phyloP scores from a whole-genome alignment of 495 filamentous ascomycete genomes.

The Aspergillus cristatus region DNA sequence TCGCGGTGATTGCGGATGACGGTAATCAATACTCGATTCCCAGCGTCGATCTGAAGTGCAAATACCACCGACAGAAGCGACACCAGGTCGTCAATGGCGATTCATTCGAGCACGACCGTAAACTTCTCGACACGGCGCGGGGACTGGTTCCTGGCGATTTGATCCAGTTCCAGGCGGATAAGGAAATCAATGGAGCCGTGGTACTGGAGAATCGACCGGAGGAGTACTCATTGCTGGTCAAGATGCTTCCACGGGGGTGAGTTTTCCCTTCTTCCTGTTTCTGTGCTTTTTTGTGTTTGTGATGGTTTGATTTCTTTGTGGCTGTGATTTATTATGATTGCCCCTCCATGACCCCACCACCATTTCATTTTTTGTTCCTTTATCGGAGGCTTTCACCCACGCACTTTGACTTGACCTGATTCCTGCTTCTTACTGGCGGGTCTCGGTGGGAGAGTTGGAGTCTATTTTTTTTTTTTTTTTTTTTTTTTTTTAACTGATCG shows the following conservation, averaged over 20 bases:
- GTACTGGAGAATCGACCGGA: constrained; percentile 69
- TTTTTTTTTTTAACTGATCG: too few relatives aligned
- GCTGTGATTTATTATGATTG: too few relatives aligned
- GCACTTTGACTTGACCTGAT: too few relatives aligned
- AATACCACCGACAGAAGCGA: constrained; percentile 83
- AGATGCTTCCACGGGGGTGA: constrained; percentile 83
- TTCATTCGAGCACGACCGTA: constrained; percentile 56
- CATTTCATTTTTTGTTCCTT: constrained; percentile 4
- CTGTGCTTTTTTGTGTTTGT: constrained; percentile 11
- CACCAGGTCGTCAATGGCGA: constrained; percentile 60
- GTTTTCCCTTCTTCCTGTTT: constrained; percentile 20
- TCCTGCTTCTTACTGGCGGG: not conserved
- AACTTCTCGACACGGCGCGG: constrained; percentile 49
- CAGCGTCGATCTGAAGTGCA: constrained; percentile 85
- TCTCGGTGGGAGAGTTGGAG: not conserved
- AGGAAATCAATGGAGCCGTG: constrained; percentile 84
- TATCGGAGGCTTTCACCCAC: too few relatives aligned
- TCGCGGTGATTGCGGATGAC: constrained; percentile 84
- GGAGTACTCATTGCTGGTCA: constrained; percentile 63
- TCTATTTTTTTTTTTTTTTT: not conserved
- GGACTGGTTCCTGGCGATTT: constrained; percentile 64
- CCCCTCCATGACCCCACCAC: constrained; percentile 1
- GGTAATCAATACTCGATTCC: constrained; percentile 83
- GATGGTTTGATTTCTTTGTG: too few relatives aligned
- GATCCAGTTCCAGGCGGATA: constrained; percentile 80